Base-by-base conservation (phyloP, 768 basidiomycete species). In the Phlegmacium glaucopus region DNA sequence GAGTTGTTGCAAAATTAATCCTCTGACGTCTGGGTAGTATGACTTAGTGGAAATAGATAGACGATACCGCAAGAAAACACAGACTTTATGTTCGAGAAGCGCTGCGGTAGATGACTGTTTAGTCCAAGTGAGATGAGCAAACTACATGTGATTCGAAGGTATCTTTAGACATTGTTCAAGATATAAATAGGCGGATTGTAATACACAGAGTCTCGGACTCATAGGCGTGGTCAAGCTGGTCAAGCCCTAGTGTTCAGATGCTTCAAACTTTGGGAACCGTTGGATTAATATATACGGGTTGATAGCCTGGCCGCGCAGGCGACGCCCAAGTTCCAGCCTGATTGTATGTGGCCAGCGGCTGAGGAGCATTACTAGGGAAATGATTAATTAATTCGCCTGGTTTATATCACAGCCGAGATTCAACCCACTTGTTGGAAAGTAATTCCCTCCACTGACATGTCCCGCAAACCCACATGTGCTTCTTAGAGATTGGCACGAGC, bases 401-500 rank as follows among this genome's bases (percentile, higher is more conserved):
- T 37, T 18, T 16, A 42, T 42, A 44, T 16, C 26, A 27, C 34
- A 11, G 11, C 26, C 8, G 16, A 39, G 45, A 63, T 5, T 78
- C 53, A 43, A 83, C 83, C 74, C 76, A 48, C 68, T 61, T 55
- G 75, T 74, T 68, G 3, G 74, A 72, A 9, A 76, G 71, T 49
- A 70, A 26, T 39, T 58, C 51, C 22, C 39, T 73, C 75, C 85
- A 85, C 47, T 83, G 79, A 59, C 87, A 90, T 49, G 83, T 86
- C 17, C 71, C 72, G 63, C 87, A 90, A 48, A 83, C 59, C 83
- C 87, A 88, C 42, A 90, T 66, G 45, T 77, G 78, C 45, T 76
- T 77, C 40, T 76, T 76, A 17, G 64, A 75, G 56, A 88, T 67
- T 1, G 87, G 87, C 36, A 90, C 63, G 47, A 90, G 65, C 17